phyloP scores from a whole-genome alignment of 345 rosid species.

The Aegle marmelos region DNA sequence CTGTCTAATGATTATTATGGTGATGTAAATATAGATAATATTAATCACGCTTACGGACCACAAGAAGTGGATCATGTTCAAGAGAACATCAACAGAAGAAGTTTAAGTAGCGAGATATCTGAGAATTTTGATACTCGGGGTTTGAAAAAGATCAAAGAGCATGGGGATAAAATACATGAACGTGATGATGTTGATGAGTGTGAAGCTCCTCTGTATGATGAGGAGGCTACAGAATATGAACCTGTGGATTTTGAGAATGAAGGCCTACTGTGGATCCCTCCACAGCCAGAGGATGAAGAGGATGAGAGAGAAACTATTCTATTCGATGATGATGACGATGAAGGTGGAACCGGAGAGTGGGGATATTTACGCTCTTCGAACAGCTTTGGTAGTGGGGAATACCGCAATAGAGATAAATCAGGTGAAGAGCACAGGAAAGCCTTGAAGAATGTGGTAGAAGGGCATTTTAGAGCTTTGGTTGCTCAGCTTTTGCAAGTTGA shows the following conservation, averaged over 20 bases:
- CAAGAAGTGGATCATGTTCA: slow-evolving; percentile 46
- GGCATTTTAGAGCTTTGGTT: slow-evolving; percentile 86
- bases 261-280: slow-evolving; percentile 84
- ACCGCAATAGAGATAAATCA: slow-evolving; percentile 50
- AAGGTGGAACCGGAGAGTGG: slow-evolving; percentile 73
- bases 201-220: slow-evolving; percentile 45
- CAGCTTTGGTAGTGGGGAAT: slow-evolving; percentile 69
- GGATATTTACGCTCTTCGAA: slow-evolving; percentile 63
- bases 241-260: slow-evolving; percentile 87
- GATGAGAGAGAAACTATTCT: slow-evolving; percentile 82
- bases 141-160: slow-evolving; percentile 32
- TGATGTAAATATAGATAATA: slow-evolving; percentile 39
- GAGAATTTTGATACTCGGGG: slow-evolving; percentile 42
- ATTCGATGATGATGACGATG: slow-evolving; percentile 66
- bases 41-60: slow-evolving; percentile 41
- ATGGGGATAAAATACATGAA: slow-evolving; percentile 32
- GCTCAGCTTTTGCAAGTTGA: slow-evolving; percentile 78
- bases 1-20: slow-evolving; percentile 56
- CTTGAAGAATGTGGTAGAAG: slow-evolving; percentile 83
- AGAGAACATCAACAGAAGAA: slow-evolving; percentile 38
- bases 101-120: slow-evolving; percentile 35
- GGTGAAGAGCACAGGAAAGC: slow-evolving; percentile 57
- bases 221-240: slow-evolving; percentile 51
- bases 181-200: slow-evolving; percentile 41
- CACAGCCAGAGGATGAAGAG: slow-evolving; percentile 92